Base-by-base conservation (phyloP, 2,329 filamentous ascomycete species). In the Cladosporium sphaerospermum region DNA sequence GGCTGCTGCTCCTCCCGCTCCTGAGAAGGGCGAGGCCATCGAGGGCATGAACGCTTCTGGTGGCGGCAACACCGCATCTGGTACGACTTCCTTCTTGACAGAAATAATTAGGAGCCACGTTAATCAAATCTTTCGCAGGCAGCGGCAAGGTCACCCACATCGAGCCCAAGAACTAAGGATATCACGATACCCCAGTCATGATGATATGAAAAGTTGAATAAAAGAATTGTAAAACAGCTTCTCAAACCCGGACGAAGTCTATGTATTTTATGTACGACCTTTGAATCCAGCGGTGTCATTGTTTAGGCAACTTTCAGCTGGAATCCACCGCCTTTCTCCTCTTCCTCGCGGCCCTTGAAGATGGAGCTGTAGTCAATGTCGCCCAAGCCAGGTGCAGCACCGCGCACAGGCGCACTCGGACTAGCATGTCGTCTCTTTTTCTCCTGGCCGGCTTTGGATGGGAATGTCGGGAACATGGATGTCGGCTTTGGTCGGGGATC, bases 401-500 rank as follows among this genome's bases (percentile, higher is more conserved):
- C 91, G 32, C 92, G 77, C 37, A 80, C 81, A 0, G 93, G 93
- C 6, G 93, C 93, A 68, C 90, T 85, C 1, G 93, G 93, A 58
- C 85, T 91, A 56, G 84, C 82, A 55, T 81, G 77, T 36, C 81
- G 77, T 58, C 88, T 76, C 61, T 90, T 77, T 65, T 84, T 86
- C 75, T 99, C 93, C 75, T 93, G 87, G 1, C 90, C 89, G 0
- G 93, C 93, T 70, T 95, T 96, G 62, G 88, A 93, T 0, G 93
- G 93, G 68, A 97, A 99, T 0, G 93, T 97, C 2, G 93, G 93
- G 67, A 99, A 97, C 84, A 99, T 86, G 62, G 86, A 86, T 67
- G 89, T 86, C 7, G 86, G 84, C 73, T 97, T 97, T 1, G 91
- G 89, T 56, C 87, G 87, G 1, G 93, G 93, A 61, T 95, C 86